A percentile compares a stretch with the other conserved stretches of the same genome.
phyloP scores from a whole-genome alignment of 2,329 filamentous ascomycete genomes.

The Incumbomyces delicatus region DNA sequence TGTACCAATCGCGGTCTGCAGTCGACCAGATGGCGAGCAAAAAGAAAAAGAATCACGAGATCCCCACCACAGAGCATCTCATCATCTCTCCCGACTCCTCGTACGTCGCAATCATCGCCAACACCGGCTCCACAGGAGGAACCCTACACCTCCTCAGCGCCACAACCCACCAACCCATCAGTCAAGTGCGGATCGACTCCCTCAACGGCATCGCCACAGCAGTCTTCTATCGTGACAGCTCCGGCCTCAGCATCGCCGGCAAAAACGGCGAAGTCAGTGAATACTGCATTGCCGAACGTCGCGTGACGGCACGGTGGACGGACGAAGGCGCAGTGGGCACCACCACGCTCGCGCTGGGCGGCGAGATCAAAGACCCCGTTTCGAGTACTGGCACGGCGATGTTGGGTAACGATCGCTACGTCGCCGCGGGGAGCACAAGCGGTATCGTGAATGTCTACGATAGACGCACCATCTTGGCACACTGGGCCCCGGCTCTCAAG shows the following conservation, averaged over 20 bases:
- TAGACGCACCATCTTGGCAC: constrained; percentile 37
- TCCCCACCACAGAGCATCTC: constrained; percentile 57
- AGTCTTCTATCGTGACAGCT: constrained; percentile 79
- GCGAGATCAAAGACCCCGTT: constrained; percentile 27
- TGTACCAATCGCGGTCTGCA: constrained; percentile 35
- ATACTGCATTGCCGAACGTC: constrained; percentile 60
- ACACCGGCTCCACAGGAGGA: constrained; percentile 74
- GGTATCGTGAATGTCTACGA: constrained; percentile 95
- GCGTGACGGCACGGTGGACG: constrained; percentile 71
- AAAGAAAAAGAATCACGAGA: constrained; percentile 29
- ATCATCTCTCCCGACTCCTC: constrained; percentile 75
- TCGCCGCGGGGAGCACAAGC: constrained; percentile 73
- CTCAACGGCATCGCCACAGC: constrained; percentile 81
- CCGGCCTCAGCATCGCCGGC: constrained; percentile 71
- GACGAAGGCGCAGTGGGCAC: constrained; percentile 85
- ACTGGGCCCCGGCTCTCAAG: constrained; percentile 41
- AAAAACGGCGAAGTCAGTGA: constrained; percentile 86
- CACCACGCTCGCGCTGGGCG: constrained; percentile 69
- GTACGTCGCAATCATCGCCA: constrained; percentile 74
- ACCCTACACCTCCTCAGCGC: constrained; percentile 77
- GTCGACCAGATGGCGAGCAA: neutral
- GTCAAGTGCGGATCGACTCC: constrained; percentile 71
- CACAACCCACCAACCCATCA: constrained; percentile 74
- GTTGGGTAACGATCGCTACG: constrained; percentile 73
- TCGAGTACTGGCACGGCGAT: constrained; percentile 30